A percentile compares a stretch with the other conserved stretches of the same genome.
phyloP scores from a whole-genome alignment of 345 rosid species.

The Theobroma cacao region DNA sequence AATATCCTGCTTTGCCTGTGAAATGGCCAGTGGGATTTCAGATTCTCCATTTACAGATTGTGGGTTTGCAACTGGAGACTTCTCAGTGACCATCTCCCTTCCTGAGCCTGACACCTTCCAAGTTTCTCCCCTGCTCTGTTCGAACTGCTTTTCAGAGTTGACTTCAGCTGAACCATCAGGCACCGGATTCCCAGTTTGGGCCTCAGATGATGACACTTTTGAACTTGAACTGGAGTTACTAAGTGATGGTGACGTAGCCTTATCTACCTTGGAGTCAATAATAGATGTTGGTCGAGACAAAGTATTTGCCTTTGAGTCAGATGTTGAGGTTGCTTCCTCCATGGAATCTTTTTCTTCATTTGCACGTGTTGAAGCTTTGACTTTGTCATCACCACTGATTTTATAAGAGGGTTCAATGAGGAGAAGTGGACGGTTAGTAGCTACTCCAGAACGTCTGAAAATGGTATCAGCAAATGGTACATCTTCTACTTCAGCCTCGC shows the following conservation, averaged over 20 bases:
- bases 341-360: slow-evolving; percentile 50
- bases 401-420: slow-evolving; percentile 79
- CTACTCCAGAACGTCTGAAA: slow-evolving; percentile 47
- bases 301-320: slow-evolving; percentile 28
- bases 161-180: slow-evolving; percentile 15
- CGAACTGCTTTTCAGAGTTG: slow-evolving; percentile 27
- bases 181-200: slow-evolving; percentile 10
- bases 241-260: slow-evolving; percentile 16
- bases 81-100: slow-evolving; percentile 17
- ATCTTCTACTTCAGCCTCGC: slow-evolving; percentile 68
- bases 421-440: slow-evolving; percentile 54
- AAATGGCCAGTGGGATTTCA: slow-evolving; percentile 16
- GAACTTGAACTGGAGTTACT: slow-evolving; percentile 31
- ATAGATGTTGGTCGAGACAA: slow-evolving; percentile 27
- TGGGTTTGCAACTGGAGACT: slow-evolving; percentile 16
- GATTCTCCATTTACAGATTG: slow-evolving; percentile 24
- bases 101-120: slow-evolving; percentile 17
- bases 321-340: slow-evolving; percentile 38
- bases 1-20: slow-evolving; percentile 36
- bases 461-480: slow-evolving; percentile 58
- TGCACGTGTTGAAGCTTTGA: slow-evolving; percentile 41
- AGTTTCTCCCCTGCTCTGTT: slow-evolving; percentile 25
- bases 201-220: slow-evolving; percentile 13
- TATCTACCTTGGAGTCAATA: slow-evolving; percentile 36
- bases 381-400: slow-evolving; percentile 56